Evolutionary conservation across 140 eudicot genomes (phyloP), one percentile per base, ranked within the genome.

Genomic region (Cichorium intybus): DNA sequence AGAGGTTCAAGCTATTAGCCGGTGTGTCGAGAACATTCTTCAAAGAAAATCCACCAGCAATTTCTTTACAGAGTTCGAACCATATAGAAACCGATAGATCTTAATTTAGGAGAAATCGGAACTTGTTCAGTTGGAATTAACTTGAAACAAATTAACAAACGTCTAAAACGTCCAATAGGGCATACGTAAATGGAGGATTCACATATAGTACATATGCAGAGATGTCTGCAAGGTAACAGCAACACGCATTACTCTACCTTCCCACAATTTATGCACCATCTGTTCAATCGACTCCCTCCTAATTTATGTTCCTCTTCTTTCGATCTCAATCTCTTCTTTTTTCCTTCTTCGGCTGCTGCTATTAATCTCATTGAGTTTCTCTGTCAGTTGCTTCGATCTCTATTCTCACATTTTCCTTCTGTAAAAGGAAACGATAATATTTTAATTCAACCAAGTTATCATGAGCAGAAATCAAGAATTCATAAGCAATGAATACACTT

Each of bases 201-300:
- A 61, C 96, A 87, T 2, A 31, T 74, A 20, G 84, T 71, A 57
- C 97, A 90, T 37, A 90, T 75, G 48, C 97, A 90, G 31, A 87
- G 83, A 75, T 90, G 97, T 64, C 97, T 80, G 83, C 97, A 90
- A 60, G 96, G 94, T 14, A 90, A 63, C 65, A 90, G 68, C 71
- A 90, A 55, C 12, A 90, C 97, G 67, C 95, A 48, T 35, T 85
- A 64, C 77, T 87, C 97, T 49, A 9, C 76, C 56, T 72, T 79
- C 62, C 96, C 88, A 75, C 97, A 87, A 11, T 71, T 80, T 51
- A 77, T 85, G 86, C 97, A 87, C 77, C 64, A 20, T 47, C 83
- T 74, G 48, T 41, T 60, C 46, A 46, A 26, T 31, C 27, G 23
- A n/a, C n/a, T 31, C 49, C 66, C 57, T 24, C 31, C 7, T 60